Base-by-base conservation (phyloP, 305 asterid genomes). In the Fraxinus albicans region DNA sequence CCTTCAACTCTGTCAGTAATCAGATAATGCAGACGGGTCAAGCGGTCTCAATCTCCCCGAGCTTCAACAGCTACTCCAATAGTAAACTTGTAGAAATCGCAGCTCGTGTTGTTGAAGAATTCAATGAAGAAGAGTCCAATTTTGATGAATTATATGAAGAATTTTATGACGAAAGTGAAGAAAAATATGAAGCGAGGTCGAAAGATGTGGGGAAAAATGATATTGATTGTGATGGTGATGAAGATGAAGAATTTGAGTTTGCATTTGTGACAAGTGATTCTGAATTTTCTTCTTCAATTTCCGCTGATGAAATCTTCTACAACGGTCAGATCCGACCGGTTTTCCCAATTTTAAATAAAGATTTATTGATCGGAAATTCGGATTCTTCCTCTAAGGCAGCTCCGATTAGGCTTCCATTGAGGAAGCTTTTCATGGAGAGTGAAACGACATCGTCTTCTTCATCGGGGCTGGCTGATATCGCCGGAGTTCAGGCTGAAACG, bases 311-410 rank as follows among this genome's bases (percentile, higher is more conserved):
- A 82, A 88, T 93, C 80, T 91, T 91, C 89, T 85, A 77, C 75
- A 85, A 94, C 88, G 96, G 96, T 23, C 92, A 87, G 92, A 93
- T 94, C 84, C 91, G 92, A 13, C 92, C 95, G 1, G 86, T 84
- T 78, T 94, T 84, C 86, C 97, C 98, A 0, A 77, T 93, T 77
- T 89, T 92, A 44, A 86, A 86, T 76, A 78, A 84, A 25, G 87
- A 86, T 35, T 72, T 91, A 79, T 63, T 87, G 4, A 53, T 78
- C 67, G 79, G 73, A 0, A 67, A 75, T 9, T 27, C 74, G 38
- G 81, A 6, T 19, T 2, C 80, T 3, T 83, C 80, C 17, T 27
- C 77, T 23, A 76, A 78, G 42, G 73, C 4, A 31, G 73, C 8
- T 79, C 19, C 84, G 76, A 63, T 75, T 77, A 85, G 95, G 47